phyloP scores from a whole-genome alignment of 1,284 basidiomycete species.

The Thelephora terrestris region DNA sequence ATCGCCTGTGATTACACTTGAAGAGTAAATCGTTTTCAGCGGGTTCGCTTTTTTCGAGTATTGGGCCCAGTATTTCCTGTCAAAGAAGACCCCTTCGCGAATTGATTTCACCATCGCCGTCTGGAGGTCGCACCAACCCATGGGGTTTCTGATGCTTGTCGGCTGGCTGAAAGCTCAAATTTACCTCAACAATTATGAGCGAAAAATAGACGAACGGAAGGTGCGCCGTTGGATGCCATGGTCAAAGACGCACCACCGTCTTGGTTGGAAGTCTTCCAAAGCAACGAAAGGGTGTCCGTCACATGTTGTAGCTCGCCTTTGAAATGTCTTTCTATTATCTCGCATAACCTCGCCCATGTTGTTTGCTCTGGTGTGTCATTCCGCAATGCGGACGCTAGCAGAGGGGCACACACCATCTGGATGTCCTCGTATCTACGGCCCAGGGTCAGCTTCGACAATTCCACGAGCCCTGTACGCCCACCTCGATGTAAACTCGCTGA shows the following conservation, averaged over 20 bases:
- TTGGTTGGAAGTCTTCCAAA: too few relatives aligned
- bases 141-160: too few relatives aligned
- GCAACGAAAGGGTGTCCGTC: not conserved
- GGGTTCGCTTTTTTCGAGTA: too few relatives aligned
- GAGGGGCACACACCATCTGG: not conserved
- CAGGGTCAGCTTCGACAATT: not conserved
- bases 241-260: too few relatives aligned
- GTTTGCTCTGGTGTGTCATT: not conserved
- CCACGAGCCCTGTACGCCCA: not conserved
- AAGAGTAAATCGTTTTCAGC: too few relatives aligned
- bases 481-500: not conserved
- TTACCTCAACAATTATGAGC: too few relatives aligned
- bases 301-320: not conserved
- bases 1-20: not conserved
- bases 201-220: too few relatives aligned
- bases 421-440: not conserved
- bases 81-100: too few relatives aligned
- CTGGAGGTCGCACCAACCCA: too few relatives aligned
- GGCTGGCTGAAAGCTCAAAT: too few relatives aligned
- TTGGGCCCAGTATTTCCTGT: too few relatives aligned
- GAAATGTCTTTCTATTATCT: not conserved
- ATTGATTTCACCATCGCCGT: not conserved
- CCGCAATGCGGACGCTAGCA: not conserved
- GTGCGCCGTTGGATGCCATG: too few relatives aligned
- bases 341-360: not conserved